Percentiles rank a stretch among this genome's conserved stretches.
phyloP scores from a whole-genome alignment of 2,329 filamentous ascomycete species.

The Penicillium sp. region DNA sequence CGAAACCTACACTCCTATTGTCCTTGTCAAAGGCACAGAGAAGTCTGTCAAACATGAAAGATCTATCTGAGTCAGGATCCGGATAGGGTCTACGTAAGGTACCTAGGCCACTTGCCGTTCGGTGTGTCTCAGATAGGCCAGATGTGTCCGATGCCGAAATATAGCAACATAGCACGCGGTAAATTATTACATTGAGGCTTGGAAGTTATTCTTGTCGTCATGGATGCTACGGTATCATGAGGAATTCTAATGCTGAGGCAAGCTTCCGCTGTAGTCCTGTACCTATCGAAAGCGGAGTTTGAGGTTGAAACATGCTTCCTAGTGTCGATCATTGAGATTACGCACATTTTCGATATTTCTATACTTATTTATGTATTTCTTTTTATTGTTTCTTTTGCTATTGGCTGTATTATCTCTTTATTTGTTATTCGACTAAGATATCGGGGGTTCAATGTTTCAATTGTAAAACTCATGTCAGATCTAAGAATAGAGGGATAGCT shows the following conservation, averaged over 20 bases:
- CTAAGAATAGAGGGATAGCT: slow-evolving; percentile 16
- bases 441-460: background rate
- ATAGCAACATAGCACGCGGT: background rate
- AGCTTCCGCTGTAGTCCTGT: slow-evolving; percentile 7
- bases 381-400: background rate
- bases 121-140: background rate
- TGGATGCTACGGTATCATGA: slow-evolving; percentile 5
- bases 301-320: slow-evolving; percentile 18
- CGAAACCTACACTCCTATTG: background rate
- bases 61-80: slow-evolving; percentile 19
- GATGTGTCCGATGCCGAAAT: background rate
- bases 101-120: background rate
- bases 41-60: slow-evolving; percentile 15
- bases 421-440: background rate
- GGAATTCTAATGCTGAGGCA: background rate
- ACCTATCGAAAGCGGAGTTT: background rate
- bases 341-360: background rate
- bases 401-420: background rate
- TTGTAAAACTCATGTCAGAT: slow-evolving; percentile 9
- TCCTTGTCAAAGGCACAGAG: slow-evolving; percentile 6
- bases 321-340: background rate
- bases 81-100: background rate
- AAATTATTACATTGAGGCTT: background rate
- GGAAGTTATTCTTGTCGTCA: background rate
- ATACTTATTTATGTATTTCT: background rate